Base-by-base conservation (phyloP, 169 alveolate species). In the Cryptosporidium xiaoi region DNA sequence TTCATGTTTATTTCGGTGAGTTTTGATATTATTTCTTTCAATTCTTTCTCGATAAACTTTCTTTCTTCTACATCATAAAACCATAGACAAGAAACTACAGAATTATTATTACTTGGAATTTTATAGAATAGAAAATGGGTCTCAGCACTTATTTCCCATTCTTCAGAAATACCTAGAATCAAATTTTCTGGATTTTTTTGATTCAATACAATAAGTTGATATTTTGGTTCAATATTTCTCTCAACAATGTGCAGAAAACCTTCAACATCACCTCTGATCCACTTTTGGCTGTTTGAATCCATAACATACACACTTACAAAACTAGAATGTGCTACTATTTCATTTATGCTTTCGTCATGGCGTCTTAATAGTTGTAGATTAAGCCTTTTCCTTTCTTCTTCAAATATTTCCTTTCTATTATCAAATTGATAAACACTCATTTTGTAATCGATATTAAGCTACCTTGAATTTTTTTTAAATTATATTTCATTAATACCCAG, bases 201-300 rank as follows among this genome's bases (percentile, higher is more conserved):
- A 46, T 77, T 77, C n/a, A 77, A 48, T 15, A 77, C 87, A 40
- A 77, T 77, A 36, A 77, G 50, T 31, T 77, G 77, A 62, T 77
- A 77, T 10, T 24, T 62, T 12, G 87, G 87, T 27, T 77, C 87
- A 16, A 62, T 62, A 15, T 56, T 56, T 44, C 87, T 56, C 51
- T 62, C 56, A 20, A 77, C 87, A 44, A 77, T 77, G 51, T 77
- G 87, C 44, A 77, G 27, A 46, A 77, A 77, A 12, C 87, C 87
- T 20, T 77, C 87, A 40, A 77, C 87, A 34, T 77, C 87, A 18
- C 87, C 87, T 60, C 87, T 77, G 18, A 60, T 50, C 87, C 87
- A 77, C 77, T 77, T 77, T 60, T 77, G 87, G 56, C 77, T 60
- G 24, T 10, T 46, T 34, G 31, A 29, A 60, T 77, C 87, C 87